A percentile compares a stretch with the other conserved stretches of the same genome.
phyloP scores from a whole-genome alignment of 352 stramenopile species.

The Phytophthora sojae region DNA sequence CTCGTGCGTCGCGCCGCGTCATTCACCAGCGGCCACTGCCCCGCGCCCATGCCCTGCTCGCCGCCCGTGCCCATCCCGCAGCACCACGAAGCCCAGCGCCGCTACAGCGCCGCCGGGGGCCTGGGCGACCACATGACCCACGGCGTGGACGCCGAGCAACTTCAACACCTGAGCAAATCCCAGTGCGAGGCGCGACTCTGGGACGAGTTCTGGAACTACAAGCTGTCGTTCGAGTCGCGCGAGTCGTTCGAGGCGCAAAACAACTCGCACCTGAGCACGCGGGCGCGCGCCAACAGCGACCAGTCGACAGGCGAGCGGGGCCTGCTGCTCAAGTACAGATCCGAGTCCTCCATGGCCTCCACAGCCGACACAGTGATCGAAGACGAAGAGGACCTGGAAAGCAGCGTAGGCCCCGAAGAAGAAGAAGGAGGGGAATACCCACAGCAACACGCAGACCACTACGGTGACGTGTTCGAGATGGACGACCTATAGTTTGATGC shows the following conservation, averaged over 20 bases:
- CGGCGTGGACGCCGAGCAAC: slow-evolving; percentile 21
- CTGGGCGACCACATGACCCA: slow-evolving; percentile 17
- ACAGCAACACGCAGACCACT: slow-evolving; percentile 23
- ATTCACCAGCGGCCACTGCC: slow-evolving; percentile 32
- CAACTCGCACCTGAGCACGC: neutral
- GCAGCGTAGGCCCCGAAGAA: slow-evolving; percentile 36
- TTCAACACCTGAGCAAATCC: slow-evolving; percentile 26
- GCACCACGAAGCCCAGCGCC: slow-evolving; percentile 30
- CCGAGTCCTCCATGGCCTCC: slow-evolving; percentile 43
- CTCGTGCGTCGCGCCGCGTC: slow-evolving; percentile 40
- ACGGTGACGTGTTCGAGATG: slow-evolving; percentile 71
- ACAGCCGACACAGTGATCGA: slow-evolving; percentile 46
- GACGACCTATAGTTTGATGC: slow-evolving; percentile 55
- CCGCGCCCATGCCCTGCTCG: slow-evolving; percentile 44
- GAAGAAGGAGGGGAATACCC: neutral
- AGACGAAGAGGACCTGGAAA: slow-evolving; percentile 39
- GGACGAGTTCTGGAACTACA: slow-evolving; percentile 81
- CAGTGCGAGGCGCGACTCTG: slow-evolving; percentile 65
- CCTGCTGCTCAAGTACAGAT: slow-evolving; percentile 26
- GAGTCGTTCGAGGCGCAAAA: slow-evolving; percentile 59
- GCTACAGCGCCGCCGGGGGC: slow-evolving; percentile 38
- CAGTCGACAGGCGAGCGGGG: slow-evolving; percentile 7
- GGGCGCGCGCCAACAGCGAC: slow-evolving; percentile 13
- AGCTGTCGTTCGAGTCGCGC: slow-evolving; percentile 70
- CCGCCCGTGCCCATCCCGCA: slow-evolving; percentile 63